phyloP scores from a whole-genome alignment of 768 basidiomycete species.

The Hericium rajendrae region DNA sequence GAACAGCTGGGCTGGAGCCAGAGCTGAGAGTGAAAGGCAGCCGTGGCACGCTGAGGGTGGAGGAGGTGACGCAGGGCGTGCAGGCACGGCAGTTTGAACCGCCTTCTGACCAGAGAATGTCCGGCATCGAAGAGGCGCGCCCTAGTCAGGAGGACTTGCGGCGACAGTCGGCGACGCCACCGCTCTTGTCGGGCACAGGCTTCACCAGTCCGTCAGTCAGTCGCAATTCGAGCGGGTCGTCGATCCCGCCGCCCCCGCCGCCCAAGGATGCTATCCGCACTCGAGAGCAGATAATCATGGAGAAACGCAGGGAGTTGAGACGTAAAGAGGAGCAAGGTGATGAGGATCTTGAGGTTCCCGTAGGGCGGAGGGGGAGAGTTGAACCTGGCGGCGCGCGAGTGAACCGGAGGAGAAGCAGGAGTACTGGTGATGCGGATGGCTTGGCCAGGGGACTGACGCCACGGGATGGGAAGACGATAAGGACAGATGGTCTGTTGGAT shows the following conservation, averaged over 20 bases:
- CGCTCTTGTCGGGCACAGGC: conserved; percentile 8
- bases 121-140: conserved; percentile 2
- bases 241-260: conserved; percentile 35
- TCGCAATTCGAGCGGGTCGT: conserved; percentile 34
- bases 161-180: conserved; percentile 7
- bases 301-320: conserved; percentile 57
- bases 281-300: conserved; percentile 60
- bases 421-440: conserved; percentile 60
- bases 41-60: conserved; percentile 16
- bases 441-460: conserved; percentile 3
- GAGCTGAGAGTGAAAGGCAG: conserved; percentile 12
- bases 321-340: conserved; percentile 40
- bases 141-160: neutral
- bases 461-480: conserved; percentile 11
- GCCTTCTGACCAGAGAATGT: conserved; percentile 24
- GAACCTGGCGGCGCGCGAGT: conserved; percentile 26
- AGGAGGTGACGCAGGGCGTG: conserved; percentile 24
- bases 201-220: conserved; percentile 20
- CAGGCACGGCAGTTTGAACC: conserved; percentile 23
- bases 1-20: conserved; percentile 1
- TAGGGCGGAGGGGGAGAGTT: conserved; percentile 19
- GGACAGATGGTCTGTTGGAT: conserved; percentile 28
- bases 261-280: conserved; percentile 57
- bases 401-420: conserved; percentile 61
- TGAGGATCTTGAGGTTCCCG: conserved; percentile 26